Base-by-base conservation (phyloP, 1,284 basidiomycete genomes). In the Sporisorium graminicola region DNA sequence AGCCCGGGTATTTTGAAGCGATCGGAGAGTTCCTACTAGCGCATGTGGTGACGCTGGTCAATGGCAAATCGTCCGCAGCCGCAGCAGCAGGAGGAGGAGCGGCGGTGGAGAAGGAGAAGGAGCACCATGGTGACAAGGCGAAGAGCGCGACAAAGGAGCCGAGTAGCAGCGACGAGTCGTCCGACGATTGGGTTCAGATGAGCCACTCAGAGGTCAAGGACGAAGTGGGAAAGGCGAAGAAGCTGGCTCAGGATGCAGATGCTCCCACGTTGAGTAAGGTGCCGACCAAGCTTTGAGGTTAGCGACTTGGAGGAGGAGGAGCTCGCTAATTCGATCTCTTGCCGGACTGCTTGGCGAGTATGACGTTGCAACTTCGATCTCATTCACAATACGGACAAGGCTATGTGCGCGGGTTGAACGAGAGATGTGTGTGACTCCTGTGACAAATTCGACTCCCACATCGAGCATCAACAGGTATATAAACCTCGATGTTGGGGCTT, bases 1-100 rank as follows among this genome's bases (percentile, higher is more conserved):
- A 82, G 58, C 64, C 63, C 7, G 74, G 63, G 16, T 85, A 85
- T 52, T 85, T 84, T 52, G 83, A 85, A 27, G 24, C 65, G 13
- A 78, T 85, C 26, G 73, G 74, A 20, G 64, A 77, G 10, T 85
- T 85, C 49, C 62, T 84, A 33, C 46, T 74, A 10, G 59, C 64
- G 9, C 72, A 81, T 46, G 65, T 81, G 5, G 72, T 77, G 3
- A 62, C 64, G 2, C 37, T 73, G 24, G 58, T 66, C 14, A 33
- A 56, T 0, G 22, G 57, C 4, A 47, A 22, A 16, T 50, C 49
- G 49, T 26, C 58, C 13, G 54, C 44, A 29, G 50, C 20, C 1
- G 44, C 13, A 31, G 37, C 24, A 26, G 47, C 22, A 42, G n/a
- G 16, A 22, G 14, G 24, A 31, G 27, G 31, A 27, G n/a, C 24